These are phyloP conservation scores for Myriangium duriaei DNA, from an alignment of 2,329 filamentous ascomycete genomes.

Conservation along the genomic window DNA sequence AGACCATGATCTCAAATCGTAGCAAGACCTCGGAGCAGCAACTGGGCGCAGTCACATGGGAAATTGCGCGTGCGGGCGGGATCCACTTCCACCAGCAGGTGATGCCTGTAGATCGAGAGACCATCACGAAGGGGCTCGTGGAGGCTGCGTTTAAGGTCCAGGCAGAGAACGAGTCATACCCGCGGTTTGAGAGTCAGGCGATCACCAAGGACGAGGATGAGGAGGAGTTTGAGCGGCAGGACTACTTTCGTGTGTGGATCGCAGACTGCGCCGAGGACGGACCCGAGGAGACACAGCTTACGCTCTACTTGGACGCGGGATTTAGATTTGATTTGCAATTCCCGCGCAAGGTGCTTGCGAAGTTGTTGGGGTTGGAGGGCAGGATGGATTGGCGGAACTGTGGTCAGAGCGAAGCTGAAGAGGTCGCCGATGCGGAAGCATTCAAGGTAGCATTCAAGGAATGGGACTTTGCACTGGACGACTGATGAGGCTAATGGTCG, in stretches of 20 bases:
- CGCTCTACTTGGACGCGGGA: slow-evolving; percentile 59
- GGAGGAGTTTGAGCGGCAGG: slow-evolving; percentile 21
- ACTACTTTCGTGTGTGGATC: slow-evolving; percentile 26
- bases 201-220: slow-evolving; percentile 16
- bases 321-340: slow-evolving; percentile 85
- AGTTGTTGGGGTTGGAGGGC: slow-evolving; percentile 67
- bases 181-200: slow-evolving; percentile 30
- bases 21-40: slow-evolving; percentile 21
- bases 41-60: slow-evolving; percentile 80
- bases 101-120: slow-evolving; percentile 57
- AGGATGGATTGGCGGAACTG: slow-evolving; percentile 80
- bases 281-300: slow-evolving; percentile 54
- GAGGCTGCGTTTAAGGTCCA: slow-evolving; percentile 83
- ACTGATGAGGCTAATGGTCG: slow-evolving; percentile 6
- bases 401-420: slow-evolving; percentile 62
- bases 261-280: slow-evolving; percentile 23
- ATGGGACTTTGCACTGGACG: slow-evolving; percentile 64
- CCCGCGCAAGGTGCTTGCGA: slow-evolving; percentile 74
- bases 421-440: slow-evolving; percentile 60
- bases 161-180: slow-evolving; percentile 60
- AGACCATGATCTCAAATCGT: slow-evolving; percentile 53
- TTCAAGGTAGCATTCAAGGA: slow-evolving; percentile 74
- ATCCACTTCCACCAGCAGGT: slow-evolving; percentile 94
- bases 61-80: slow-evolving; percentile 69
- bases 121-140: slow-evolving; percentile 61